Evolutionary conservation across 2,329 filamentous ascomycete species (phyloP), one percentile per base, ranked within the genome.

Genomic region (Metarhizium humberi): DNA sequence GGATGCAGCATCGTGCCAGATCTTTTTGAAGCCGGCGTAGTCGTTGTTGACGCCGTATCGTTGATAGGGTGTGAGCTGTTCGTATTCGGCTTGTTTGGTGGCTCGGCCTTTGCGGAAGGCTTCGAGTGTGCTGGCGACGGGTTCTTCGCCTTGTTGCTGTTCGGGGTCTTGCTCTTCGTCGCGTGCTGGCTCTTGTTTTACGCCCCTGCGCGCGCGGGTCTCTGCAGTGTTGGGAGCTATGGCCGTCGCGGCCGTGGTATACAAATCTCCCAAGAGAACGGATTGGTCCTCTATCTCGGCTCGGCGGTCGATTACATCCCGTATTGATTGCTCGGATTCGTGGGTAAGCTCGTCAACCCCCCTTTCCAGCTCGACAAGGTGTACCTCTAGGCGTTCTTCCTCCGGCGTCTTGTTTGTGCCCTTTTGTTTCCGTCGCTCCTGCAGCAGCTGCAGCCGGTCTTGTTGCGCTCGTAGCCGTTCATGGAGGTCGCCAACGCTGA

Each of bases 21-120:
- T 67, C 61, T 76, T 76, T 65, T 81, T 82, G 73, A 84, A 84
- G n/a, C 69, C 68, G 55, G 76, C 74, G 62, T 84, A 84, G 62
- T 82, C 78, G 63, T 84, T 84, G 67, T 83, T 74, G 13, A 73
- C 60, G 4, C 73, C 79, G 62, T 84, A 84, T 30, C 76, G 76
- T 59, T 78, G 67, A 56, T 77, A 66, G 50, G 71, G 63, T 40
- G 63, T 69, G 60, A 77, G 66, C 2, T 62, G 58, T 0, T 65
- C 66, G 63, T 82, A 82, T 45, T 76, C 73, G 11, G 61, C 62
- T 0, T 66, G 63, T 54, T 75, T 76, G 38, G 66, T 58, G 34
- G 67, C 63, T 34, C 71, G 70, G 13, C 69, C 65, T 6, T 70
- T 57, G 42, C 67, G 62, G 45, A 78, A 67, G n/a, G 73, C 56